These are phyloP conservation scores for Amanita inopinata DNA, from an alignment of 768 basidiomycete genomes.

Conservation along the genomic window DNA sequence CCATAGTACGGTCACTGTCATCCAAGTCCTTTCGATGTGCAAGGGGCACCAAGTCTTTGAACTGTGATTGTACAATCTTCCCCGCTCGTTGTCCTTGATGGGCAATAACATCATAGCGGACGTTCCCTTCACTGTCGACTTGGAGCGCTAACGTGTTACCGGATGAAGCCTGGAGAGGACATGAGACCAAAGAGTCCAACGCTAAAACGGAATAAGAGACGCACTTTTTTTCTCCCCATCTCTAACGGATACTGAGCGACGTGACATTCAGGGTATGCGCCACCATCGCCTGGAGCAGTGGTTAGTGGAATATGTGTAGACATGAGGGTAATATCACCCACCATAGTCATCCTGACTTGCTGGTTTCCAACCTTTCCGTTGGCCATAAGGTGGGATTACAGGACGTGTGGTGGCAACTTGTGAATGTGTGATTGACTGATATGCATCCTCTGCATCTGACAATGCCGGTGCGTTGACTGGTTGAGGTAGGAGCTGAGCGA, in stretches of 20 bases:
- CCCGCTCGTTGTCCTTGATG: conserved; percentile 87
- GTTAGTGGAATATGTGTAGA: conserved; percentile 6
- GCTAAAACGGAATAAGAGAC: conserved; percentile 14
- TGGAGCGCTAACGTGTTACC: conserved; percentile 95
- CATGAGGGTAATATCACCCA: conserved; percentile 23
- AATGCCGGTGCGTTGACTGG: conserved; percentile 45
- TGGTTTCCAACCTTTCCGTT: conserved; percentile 81
- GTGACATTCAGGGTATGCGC: conserved; percentile 91
- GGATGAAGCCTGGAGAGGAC: conserved; percentile 54
- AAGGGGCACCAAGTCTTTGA: conserved; percentile 95
- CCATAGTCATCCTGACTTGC: conserved; percentile 76
- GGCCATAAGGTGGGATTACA: conserved; percentile 75
- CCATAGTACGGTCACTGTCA: conserved; percentile 67
- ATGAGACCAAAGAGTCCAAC: conserved; percentile 6
- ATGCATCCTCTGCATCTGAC: conserved; percentile 57
- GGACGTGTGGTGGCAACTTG: conserved; percentile 39
- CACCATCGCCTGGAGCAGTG: conserved; percentile 56
- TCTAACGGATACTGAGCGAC: conserved; percentile 95
- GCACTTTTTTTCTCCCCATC: conserved; percentile 90
- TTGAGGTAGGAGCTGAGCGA: conserved; percentile 69
- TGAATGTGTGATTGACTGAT: conserved; percentile 23
- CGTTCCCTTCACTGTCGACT: conserved; percentile 94
- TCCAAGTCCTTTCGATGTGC: conserved; percentile 80
- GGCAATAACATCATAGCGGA: conserved; percentile 95
- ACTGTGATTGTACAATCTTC: conserved; percentile 86